Base-by-base conservation (phyloP, 2,329 filamentous ascomycete species). In the Uncinocarpus reesii region DNA sequence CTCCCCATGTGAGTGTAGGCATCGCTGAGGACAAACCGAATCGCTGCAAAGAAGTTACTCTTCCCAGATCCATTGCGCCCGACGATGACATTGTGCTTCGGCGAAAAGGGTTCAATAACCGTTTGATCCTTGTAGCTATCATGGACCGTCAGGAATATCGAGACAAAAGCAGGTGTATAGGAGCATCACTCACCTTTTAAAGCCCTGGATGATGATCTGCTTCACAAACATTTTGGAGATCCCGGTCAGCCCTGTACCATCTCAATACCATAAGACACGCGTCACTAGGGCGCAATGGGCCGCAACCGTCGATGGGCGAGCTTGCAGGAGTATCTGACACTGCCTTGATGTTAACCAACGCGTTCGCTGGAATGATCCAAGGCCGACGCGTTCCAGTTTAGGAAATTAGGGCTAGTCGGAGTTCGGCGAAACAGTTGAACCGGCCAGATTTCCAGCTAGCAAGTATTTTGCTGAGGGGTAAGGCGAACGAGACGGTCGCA, bases 201-300 rank as follows among this genome's bases (percentile, higher is more conserved):
- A 98, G 80, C 92, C 92, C 69, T 98, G 92, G 65, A 98, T 96
- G 68, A 95, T 96, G 68, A 96, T 95, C 74, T 98, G 92, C 70
- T 98, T 98, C 78, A 98, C 95, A 74, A 93, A 92, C 89, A 95
- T 95, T 59, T 65, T 75, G 66, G 23, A 4, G 21, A 35, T n/a
- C 10, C 18, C 21, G 37, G 7, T 3, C n/a, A 23, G 16, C 7
- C 20, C 18, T 15, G 16, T 16, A 21, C 6, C 46, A 42, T 29
- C 13, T 8, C 40, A 40, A 28, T 43, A 34, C 20, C 20, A n/a
- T 44, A 24, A 23, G 16, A 36, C 26, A 44, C 37, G 42, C 20
- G 36, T 43, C 28, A 24, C 24, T 34, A n/a, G 16, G 24, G 28
- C 26, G 4, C 1, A 15, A 20, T 20, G 18, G 11, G 7, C 18